Evolutionary conservation across 2,329 filamentous ascomycete genomes (phyloP).

Genomic region (Pyrenochaeta sp.): DNA sequence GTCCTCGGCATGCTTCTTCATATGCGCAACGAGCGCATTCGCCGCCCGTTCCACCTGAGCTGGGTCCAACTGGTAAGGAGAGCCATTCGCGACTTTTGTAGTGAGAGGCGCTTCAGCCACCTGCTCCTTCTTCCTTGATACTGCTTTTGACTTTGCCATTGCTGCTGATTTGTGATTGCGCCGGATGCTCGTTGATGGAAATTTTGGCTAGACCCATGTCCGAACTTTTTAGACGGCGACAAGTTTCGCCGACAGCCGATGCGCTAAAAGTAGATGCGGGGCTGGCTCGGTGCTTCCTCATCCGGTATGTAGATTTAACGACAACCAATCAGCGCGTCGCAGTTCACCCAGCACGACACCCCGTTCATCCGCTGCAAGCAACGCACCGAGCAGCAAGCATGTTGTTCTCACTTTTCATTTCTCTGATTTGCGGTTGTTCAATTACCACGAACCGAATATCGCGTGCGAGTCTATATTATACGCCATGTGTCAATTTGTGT

Average conservation of each 20-base stretch:
- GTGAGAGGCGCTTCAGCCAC: slow-evolving; percentile 44
- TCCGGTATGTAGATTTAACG: slow-evolving; percentile 13
- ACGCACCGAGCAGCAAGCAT: slow-evolving; percentile 23
- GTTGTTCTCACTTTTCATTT: slow-evolving; percentile 8
- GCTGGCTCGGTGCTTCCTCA: slow-evolving; percentile 13
- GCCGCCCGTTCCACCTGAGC: slow-evolving; percentile 66
- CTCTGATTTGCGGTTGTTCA: slow-evolving; percentile 14
- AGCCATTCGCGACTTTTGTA: slow-evolving; percentile 44
- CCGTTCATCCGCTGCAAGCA: slow-evolving; percentile 9
- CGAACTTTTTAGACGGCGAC: slow-evolving; percentile 26
- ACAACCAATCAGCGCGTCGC: slow-evolving; percentile 38
- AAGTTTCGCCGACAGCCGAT: slow-evolving; percentile 15
- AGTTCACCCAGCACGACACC: slow-evolving; percentile 30
- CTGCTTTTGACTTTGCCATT: slow-evolving; percentile 43
- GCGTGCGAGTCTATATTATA: slow-evolving; percentile 6
- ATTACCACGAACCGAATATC: slow-evolving; percentile 10
- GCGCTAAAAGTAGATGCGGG: slow-evolving; percentile 22
- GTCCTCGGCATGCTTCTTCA: slow-evolving; percentile 58
- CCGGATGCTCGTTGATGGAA: slow-evolving; percentile 21
- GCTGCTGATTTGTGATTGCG: slow-evolving; percentile 18
- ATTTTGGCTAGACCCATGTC: slow-evolving; percentile 23
- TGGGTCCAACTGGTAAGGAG: slow-evolving; percentile 54
- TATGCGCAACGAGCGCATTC: slow-evolving; percentile 65
- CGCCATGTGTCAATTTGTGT: background rate
- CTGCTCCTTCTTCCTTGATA: slow-evolving; percentile 33